A percentile compares a stretch with the other conserved stretches of the same genome.
These are phyloP conservation scores for Thoreauomyces humboldtii DNA, from an alignment of 192 early-diverging fungal species.

Conservation along the genomic window DNA sequence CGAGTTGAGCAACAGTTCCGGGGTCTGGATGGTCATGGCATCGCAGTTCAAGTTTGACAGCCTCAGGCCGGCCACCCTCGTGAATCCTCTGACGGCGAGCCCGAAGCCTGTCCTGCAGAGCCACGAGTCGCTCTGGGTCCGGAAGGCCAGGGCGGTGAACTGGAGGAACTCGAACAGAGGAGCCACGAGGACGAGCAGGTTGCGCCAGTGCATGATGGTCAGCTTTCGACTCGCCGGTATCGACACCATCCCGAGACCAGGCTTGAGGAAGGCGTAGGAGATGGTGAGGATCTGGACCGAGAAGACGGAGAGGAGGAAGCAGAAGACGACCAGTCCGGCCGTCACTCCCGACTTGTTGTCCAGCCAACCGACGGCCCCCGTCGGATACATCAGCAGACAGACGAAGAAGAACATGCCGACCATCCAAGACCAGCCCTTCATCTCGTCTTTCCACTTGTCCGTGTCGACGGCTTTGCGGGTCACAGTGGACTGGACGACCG, in stretches of 20 bases:
- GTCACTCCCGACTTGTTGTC: background rate
- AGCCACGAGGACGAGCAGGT: constrained; percentile 9
- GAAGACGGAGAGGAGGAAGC: background rate
- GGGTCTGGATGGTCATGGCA: background rate
- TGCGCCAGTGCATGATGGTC: constrained; percentile 13
- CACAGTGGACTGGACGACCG: constrained; percentile 15
- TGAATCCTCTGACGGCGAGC: background rate
- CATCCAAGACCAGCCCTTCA: constrained; percentile 16
- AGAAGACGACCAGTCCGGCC: background rate
- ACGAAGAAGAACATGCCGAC: constrained; percentile 4
- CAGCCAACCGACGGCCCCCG: constrained; percentile 6
- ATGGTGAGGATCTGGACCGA: constrained; percentile 13
- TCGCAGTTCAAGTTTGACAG: constrained; percentile 2
- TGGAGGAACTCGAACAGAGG: constrained; percentile 17
- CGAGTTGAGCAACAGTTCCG: constrained; percentile 1
- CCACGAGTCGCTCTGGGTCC: constrained; percentile 14
- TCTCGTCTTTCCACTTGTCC: constrained; percentile 22
- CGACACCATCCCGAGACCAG: constrained; percentile 19
- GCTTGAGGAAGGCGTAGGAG: constrained; percentile 23
- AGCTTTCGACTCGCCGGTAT: background rate
- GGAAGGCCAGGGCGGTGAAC: constrained; percentile 16
- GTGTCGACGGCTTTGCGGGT: constrained; percentile 10
- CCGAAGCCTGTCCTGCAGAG: constrained; percentile 10
- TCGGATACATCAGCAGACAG: constrained; percentile 16
- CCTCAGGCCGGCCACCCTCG: background rate